These are phyloP conservation scores for Dryas octopetala DNA, from an alignment of 306 rosid species.

Conservation along the genomic window DNA sequence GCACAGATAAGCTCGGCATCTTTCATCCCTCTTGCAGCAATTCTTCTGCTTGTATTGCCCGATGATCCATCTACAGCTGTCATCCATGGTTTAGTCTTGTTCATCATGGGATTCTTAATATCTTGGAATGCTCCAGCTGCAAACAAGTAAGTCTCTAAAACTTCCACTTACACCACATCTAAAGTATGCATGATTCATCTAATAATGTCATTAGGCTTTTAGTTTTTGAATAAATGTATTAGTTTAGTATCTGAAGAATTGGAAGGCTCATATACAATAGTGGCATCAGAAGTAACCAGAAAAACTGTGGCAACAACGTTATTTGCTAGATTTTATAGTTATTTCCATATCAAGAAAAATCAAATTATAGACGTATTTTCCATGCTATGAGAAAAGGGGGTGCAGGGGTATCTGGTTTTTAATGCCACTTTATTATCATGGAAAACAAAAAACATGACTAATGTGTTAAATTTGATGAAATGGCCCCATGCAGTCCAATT, in stretches of 20 bases:
- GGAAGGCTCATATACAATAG: background rate
- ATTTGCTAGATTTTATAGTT: background rate
- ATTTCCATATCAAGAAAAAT: too few species aligned
- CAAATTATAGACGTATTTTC: background rate
- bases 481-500: slow-evolving; percentile 70
- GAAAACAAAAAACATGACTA: background rate
- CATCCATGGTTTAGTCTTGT: slow-evolving; percentile 58
- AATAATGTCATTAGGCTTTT: slow-evolving; percentile 4
- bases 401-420: background rate
- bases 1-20: slow-evolving; percentile 93
- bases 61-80: slow-evolving; percentile 49
- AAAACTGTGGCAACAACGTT: background rate
- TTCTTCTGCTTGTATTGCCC: slow-evolving; percentile 72
- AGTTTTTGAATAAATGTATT: background rate
- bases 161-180: slow-evolving; percentile 12
- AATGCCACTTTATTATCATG: background rate
- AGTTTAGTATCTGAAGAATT: background rate
- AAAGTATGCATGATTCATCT: background rate
- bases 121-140: slow-evolving; percentile 95
- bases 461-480: background rate
- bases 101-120: slow-evolving; percentile 67
- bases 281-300: too few species aligned
- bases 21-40: slow-evolving; percentile 75
- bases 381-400: background rate
- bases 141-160: slow-evolving; percentile 61